Evolutionary conservation across 192 early-diverging fungal species (phyloP).

Genomic region (Pilaira anomala): DNA sequence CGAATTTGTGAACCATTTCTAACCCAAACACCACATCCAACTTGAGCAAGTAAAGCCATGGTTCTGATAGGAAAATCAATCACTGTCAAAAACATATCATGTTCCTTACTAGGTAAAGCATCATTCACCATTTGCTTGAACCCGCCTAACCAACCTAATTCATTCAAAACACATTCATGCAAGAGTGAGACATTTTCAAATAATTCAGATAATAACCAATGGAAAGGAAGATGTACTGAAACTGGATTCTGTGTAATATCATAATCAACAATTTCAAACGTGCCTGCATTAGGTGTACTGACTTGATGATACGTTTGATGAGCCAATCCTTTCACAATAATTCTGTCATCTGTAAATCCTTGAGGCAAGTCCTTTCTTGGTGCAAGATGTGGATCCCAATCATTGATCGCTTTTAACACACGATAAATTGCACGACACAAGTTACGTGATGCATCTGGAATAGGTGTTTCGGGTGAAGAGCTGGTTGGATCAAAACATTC

Average conservation of each 20-base stretch:
- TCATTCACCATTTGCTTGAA: conserved; percentile 58
- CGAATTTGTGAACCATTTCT: conserved; percentile 85
- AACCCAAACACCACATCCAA: conserved; percentile 91
- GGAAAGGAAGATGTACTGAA: conserved; percentile 87
- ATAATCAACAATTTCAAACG: conserved; percentile 54
- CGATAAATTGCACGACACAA: conserved; percentile 27
- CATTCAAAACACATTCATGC: conserved; percentile 48
- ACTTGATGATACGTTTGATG: conserved; percentile 41
- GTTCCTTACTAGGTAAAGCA: conserved; percentile 35
- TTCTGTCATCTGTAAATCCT: not conserved
- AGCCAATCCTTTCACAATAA: conserved; percentile 16
- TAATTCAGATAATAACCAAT: conserved; percentile 87
- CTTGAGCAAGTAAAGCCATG: conserved; percentile 81
- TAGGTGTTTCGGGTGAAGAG: too few species aligned
- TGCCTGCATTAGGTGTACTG: conserved; percentile 34
- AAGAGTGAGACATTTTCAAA: conserved; percentile 65
- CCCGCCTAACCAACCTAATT: conserved; percentile 55
- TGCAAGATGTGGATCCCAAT: conserved; percentile 18
- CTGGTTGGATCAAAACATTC: conserved; percentile 50
- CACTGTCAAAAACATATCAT: conserved; percentile 50
- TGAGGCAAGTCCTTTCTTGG: not conserved
- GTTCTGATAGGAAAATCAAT: conserved; percentile 85
- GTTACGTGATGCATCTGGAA: conserved; percentile 9
- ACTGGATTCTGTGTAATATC: conserved; percentile 57
- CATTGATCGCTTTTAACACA: conserved; percentile 9